phyloP scores from a whole-genome alignment of 2,329 filamentous ascomycete species.

The Ophioceras dolichostomum region DNA sequence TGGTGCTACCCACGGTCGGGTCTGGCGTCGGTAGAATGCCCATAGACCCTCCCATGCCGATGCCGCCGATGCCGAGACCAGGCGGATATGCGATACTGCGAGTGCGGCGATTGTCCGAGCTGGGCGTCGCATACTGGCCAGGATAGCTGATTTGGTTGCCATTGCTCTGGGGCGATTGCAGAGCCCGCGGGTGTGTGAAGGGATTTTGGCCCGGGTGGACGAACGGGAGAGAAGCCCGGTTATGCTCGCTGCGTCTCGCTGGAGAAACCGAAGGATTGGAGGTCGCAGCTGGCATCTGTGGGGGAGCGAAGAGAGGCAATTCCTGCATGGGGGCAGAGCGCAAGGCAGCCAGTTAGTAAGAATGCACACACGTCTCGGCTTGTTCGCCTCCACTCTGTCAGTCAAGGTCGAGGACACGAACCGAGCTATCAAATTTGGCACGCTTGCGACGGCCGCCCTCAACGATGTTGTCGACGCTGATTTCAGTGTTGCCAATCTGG shows the following conservation, averaged over 20 bases:
- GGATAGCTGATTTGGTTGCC: slow-evolving; percentile 39
- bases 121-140: slow-evolving; percentile 50
- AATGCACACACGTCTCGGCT: slow-evolving; percentile 2
- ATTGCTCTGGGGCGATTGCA: slow-evolving; percentile 79
- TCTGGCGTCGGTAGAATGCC: slow-evolving; percentile 84
- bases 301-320: slow-evolving; percentile 86
- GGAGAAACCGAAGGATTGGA: slow-evolving; percentile 97
- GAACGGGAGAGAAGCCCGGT: slow-evolving; percentile 64
- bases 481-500: slow-evolving; percentile 86
- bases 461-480: slow-evolving; percentile 96
- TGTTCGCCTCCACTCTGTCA: no score
- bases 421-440: slow-evolving; percentile 92
- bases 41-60: slow-evolving; percentile 14
- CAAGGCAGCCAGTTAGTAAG: no score
- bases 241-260: slow-evolving; percentile 64
- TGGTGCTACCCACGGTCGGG: slow-evolving; percentile 91
- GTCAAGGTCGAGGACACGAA: no score
- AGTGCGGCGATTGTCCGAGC: slow-evolving; percentile 49
- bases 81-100: slow-evolving; percentile 48
- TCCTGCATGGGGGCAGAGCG: slow-evolving; percentile 47
- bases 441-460: slow-evolving; percentile 92
- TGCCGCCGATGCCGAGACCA: slow-evolving; percentile 23
- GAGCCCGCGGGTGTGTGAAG: slow-evolving; percentile 62
- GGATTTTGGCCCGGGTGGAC: slow-evolving; percentile 65
- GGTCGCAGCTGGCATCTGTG: slow-evolving; percentile 84